Conservation (phyloP, 305 asterid species). For the Ruellia speciosa region DNA sequence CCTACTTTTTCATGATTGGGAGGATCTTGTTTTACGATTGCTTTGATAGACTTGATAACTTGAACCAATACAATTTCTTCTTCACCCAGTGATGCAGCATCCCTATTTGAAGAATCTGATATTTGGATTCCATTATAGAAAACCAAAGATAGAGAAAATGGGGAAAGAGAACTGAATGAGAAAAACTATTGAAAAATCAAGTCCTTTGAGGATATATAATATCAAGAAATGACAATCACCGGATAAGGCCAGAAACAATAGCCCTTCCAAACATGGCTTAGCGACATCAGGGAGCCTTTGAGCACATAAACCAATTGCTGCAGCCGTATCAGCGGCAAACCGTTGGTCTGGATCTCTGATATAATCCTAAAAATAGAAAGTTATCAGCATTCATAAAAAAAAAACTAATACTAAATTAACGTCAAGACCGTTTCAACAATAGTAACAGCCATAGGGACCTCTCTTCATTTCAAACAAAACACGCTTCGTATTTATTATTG, state of each 20-base stretch:
- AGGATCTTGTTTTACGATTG: slow-evolving; percentile 73
- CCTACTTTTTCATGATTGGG: slow-evolving; percentile 67
- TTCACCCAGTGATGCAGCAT: slow-evolving; percentile 40
- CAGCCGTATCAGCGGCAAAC: slow-evolving; percentile 92
- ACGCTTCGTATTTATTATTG: neutral
- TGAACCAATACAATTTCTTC: slow-evolving; percentile 73
- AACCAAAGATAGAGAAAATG: neutral
- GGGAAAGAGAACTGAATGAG: slow-evolving; percentile 8
- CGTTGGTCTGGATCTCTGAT: slow-evolving; percentile 83
- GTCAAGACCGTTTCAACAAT: slow-evolving; percentile 10
- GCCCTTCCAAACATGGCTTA: slow-evolving; percentile 72
- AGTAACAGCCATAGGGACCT: slow-evolving; percentile 4
- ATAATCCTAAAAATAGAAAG: slow-evolving; percentile 59
- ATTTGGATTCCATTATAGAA: slow-evolving; percentile 23
- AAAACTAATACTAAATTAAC: slow-evolving; percentile 9
- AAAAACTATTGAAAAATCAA: slow-evolving; percentile 14
- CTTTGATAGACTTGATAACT: slow-evolving; percentile 75
- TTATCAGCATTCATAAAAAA: slow-evolving; percentile 21
- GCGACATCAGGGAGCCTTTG: slow-evolving; percentile 65
- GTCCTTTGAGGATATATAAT: slow-evolving; percentile 20
- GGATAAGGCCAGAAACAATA: slow-evolving; percentile 54
- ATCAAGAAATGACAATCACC: slow-evolving; percentile 40
- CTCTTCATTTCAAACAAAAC: neutral
- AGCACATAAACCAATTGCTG: slow-evolving; percentile 88
- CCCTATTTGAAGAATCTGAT: slow-evolving; percentile 55